These are phyloP conservation scores for Sanghuangporus baumii DNA, from an alignment of 1,284 basidiomycete species.

Conservation along the genomic window DNA sequence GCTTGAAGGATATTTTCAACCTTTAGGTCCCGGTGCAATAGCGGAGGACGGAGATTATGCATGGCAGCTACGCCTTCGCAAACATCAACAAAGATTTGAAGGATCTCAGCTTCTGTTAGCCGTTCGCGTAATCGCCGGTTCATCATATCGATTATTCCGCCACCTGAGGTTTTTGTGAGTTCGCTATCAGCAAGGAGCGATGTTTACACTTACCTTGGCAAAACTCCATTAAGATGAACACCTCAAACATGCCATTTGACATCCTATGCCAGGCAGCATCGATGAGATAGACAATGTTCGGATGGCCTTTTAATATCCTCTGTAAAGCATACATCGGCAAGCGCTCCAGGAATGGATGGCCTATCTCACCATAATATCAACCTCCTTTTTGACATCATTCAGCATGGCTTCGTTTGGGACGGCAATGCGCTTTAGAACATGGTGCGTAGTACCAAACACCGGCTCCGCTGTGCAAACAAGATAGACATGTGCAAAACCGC, in stretches of 20 bases:
- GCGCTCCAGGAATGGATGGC: constrained; percentile 16
- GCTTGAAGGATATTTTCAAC: constrained; percentile 96
- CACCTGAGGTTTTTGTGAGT: constrained; percentile 46
- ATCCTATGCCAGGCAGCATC: constrained; percentile 89
- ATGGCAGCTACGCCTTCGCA: constrained; percentile 92
- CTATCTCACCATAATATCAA: constrained; percentile 90
- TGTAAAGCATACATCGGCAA: constrained; percentile 33
- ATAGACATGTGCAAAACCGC: constrained; percentile 98
- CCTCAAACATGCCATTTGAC: constrained; percentile 83
- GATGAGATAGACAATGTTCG: constrained; percentile 90
- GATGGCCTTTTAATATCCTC: constrained; percentile 83
- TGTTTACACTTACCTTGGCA: constrained; percentile 50
- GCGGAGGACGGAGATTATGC: constrained; percentile 87
- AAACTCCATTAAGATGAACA: constrained; percentile 99
- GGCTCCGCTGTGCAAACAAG: constrained; percentile 84
- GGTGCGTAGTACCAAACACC: constrained; percentile 85
- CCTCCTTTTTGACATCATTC: constrained; percentile 94
- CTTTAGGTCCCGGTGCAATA: constrained; percentile 97
- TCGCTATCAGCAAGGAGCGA: background rate
- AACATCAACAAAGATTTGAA: constrained; percentile 96
- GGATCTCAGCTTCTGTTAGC: constrained; percentile 90
- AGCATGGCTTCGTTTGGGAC: constrained; percentile 88
- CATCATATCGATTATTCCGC: constrained; percentile 99
- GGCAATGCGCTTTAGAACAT: constrained; percentile 96
- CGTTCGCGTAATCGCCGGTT: constrained; percentile 93